Evolutionary conservation across 345 rosid genomes (phyloP), one percentile per base, ranked within the genome.

Genomic region (Raphanus raphanistrum): DNA sequence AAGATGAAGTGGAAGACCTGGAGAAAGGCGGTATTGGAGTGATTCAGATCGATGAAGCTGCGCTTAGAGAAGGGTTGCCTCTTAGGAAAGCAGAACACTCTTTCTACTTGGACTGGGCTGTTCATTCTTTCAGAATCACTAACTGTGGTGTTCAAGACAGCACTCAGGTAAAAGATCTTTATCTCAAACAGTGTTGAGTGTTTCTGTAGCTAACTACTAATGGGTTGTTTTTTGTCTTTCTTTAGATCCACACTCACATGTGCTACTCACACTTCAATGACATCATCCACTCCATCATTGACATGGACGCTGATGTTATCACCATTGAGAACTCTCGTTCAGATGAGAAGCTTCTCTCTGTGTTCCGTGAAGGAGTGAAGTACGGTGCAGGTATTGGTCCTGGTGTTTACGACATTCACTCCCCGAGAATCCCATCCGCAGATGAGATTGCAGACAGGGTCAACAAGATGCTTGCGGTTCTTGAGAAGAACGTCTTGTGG

Each of bases 311-410:
- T 1, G 97, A 94, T 82, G 98, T 94, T 71, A 94, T 94, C 78
- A 94, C 98, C 80, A 94, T 94, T 9, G 98, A 94, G 93, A 94
- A 94, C 90, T 94, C 98, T 8, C 97, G 97, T 29, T 94, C 98
- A 4, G 98, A 94, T 35, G 97, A 94, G 92, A 94, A 94, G 87
- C 94, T 94, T 70, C 88, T 94, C 33, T 94, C 98, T 0, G 98
- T 94, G 54, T 94, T 94, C 96, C 94, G 98, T 0, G 98, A 94
- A 85, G 98, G 97, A 74, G 98, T 94, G 12, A 94, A 88, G 85
- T 92, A 94, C 2, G 98, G 97, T 70, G 97, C 98, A 32, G 98
- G 98, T 55, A 94, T 94, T 15, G 97, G 98, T 17, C 98, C 98
- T 3, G 97, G 98, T 60, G 98, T 94, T 27, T 94, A 92, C 7